Conservation (phyloP, 352 stramenopile genomes). For the Thraustochytrium sp. region DNA sequence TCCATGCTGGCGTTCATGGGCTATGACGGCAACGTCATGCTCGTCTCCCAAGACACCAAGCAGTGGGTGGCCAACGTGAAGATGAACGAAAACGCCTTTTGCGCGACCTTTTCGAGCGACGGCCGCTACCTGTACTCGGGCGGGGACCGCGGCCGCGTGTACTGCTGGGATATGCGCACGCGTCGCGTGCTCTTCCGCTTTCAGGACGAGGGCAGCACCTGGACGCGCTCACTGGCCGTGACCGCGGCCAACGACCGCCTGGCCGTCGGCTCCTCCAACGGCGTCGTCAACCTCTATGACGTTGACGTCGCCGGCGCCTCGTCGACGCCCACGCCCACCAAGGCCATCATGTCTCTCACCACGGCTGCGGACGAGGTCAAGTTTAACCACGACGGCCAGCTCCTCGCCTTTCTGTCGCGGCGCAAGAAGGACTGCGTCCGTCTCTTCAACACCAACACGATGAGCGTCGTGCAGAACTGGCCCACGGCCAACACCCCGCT, state of each 20-base stretch:
- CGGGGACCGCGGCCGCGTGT: slow-evolving; percentile 89
- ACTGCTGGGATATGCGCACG: slow-evolving; percentile 88
- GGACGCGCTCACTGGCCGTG: slow-evolving; percentile 70
- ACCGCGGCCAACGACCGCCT: slow-evolving; percentile 63
- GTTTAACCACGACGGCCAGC: slow-evolving; percentile 70
- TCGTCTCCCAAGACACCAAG: slow-evolving; percentile 82
- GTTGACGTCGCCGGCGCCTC: slow-evolving; percentile 40
- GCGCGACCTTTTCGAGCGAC: slow-evolving; percentile 83
- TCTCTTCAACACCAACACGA: slow-evolving; percentile 85
- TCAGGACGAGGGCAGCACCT: slow-evolving; percentile 71
- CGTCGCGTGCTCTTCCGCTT: slow-evolving; percentile 69
- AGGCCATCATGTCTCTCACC: slow-evolving; percentile 94
- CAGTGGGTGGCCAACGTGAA: slow-evolving; percentile 87
- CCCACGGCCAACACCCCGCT: slow-evolving; percentile 91
- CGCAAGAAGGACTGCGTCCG: slow-evolving; percentile 86
- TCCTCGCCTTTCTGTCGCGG: slow-evolving; percentile 84
- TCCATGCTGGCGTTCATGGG: slow-evolving; percentile 84
- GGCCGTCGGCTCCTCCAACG: slow-evolving; percentile 87
- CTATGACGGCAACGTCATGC: slow-evolving; percentile 87
- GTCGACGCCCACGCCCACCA: slow-evolving; percentile 58
- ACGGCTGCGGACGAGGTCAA: slow-evolving; percentile 57
- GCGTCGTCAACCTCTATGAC: slow-evolving; percentile 96
- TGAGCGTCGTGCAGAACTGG: slow-evolving; percentile 96
- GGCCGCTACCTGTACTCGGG: slow-evolving; percentile 82
- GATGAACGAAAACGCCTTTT: slow-evolving; percentile 85